Percentiles rank a stretch among this genome's conserved stretches.
These are phyloP conservation scores for Ceratobasidium sp. DNA, from an alignment of 1,284 basidiomycete species.

Conservation along the genomic window DNA sequence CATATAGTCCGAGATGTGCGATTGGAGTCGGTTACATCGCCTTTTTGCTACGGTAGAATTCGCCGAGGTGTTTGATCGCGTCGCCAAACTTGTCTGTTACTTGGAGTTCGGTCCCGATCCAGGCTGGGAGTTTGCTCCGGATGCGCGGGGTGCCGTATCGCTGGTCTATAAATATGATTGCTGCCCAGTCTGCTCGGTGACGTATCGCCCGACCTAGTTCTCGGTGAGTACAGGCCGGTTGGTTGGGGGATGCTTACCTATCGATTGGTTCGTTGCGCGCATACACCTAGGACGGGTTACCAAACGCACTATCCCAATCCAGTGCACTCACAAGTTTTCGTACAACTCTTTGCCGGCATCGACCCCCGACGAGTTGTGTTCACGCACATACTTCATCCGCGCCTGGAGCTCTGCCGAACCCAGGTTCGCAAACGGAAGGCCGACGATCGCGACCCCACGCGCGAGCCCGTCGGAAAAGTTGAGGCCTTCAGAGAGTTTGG, in stretches of 20 bases:
- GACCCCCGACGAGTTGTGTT: conserved; percentile 49
- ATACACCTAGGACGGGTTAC: conserved; percentile 42
- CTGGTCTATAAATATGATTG: conserved; percentile 80
- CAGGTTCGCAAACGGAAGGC: conserved; percentile 92
- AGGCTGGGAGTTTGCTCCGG: conserved; percentile 78
- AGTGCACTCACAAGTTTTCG: conserved; percentile 92
- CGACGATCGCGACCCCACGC: conserved; percentile 86
- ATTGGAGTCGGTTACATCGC: conserved; percentile 4
- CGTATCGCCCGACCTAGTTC: conserved; percentile 83
- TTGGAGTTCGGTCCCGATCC: conserved; percentile 77
- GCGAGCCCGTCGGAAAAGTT: conserved; percentile 94
- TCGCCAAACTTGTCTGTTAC: conserved; percentile 75
- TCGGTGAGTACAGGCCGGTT: conserved; percentile 7
- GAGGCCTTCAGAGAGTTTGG: conserved; percentile 95
- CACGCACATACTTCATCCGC: conserved; percentile 84
- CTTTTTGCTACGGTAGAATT: conserved; percentile 64
- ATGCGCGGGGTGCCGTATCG: conserved; percentile 75
- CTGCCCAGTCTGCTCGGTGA: conserved; percentile 86
- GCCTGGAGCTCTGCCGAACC: conserved; percentile 90
- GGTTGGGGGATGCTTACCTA: conserved; percentile 64
- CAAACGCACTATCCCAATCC: not conserved
- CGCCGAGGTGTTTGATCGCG: conserved; percentile 70
- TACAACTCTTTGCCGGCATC: conserved; percentile 86
- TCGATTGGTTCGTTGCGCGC: conserved; percentile 88
- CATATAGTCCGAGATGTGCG: too few species aligned